Base-by-base conservation (phyloP, 306 rosid genomes). In the Cicer bijugum region DNA sequence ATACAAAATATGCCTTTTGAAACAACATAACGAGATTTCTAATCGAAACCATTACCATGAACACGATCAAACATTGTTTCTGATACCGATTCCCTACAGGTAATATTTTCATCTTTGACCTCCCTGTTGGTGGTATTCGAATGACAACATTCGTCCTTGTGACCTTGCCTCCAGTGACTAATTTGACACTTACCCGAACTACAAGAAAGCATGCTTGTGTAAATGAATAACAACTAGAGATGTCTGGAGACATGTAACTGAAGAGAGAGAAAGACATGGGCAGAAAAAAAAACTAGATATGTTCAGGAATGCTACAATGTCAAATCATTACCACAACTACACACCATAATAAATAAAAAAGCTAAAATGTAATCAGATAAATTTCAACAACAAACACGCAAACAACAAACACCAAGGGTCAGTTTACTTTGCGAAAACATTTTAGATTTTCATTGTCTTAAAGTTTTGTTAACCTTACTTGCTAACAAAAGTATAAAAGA, bases 161-260 rank as follows among this genome's bases (percentile, higher is more conserved):
- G 96, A 72, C 96, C 96, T 69, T 77, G 89, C 76, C 96, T 86
- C 96, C 96, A 90, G 69, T 90, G 96, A 78, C 83, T 69, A 72
- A 90, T 90, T 82, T 90, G 96, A 81, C 96, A 90, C 90, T 86
- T 90, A 56, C 96, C 90, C 67, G 96, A 90, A 84, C 96, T 90
- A 82, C 81, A 82, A 85, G 74, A 79, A 74, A 77, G 78, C 62
- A 82, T 33, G 79, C 55, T 44, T 43, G 73, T 56, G 60, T 80
- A 56, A 69, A 75, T 66, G 46, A 73, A 58, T 58, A 57, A 43
- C 58, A 74, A 44, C 37, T 69, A 74, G 44, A 59, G 50, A 67
- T 61, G 71, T 38, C 77, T 51, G 17, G 69, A 79, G 55, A 59
- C 65, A 70, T 39, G 37, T 75, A 45, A 53, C 65, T 45, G 55